Base-by-base conservation (phyloP, 2,329 filamentous ascomycete species). In the Dactylellina parvicollis region DNA sequence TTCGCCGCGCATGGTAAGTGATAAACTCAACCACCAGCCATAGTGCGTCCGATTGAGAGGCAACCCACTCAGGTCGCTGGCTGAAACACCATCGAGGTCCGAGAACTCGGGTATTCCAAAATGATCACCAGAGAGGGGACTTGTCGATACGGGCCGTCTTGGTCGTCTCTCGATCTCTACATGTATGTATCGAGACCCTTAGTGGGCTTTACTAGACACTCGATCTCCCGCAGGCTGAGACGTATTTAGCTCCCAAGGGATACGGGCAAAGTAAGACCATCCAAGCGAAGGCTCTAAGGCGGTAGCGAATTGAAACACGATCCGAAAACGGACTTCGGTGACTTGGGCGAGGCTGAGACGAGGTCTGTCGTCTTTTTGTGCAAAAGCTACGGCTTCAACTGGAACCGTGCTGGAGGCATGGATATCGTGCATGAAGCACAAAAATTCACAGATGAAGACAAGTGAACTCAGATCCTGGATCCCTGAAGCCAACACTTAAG, bases 401-500 rank as follows among this genome's bases (percentile, higher is more conserved):
- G 18, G 60, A 50, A 59, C 69, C 67, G 67, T 72, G 67, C 65
- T 70, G 65, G 49, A 55, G 38, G 26, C 50, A 64, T 62, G 42
- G 30, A 71, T 36, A 50, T 54, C 20, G 42, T 72, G 67, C 67
- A 72, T 59, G 44, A 64, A 44, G 59, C 52, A 65, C 46, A 28
- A 57, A 50, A 50, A 40, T 71, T 71, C 66, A 71, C 66, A 56
- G 26, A 18, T 24, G 36, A 34, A 30, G 20, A 42, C 62, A 36
- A 14, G 36, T 26, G 47, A 59, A 42, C 22, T 59, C 30, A 18
- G 32, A 67, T 50, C 40, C 44, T 28, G 4, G 44, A 22, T 34
- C 32, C 22, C 62, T 44, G 54, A 34, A 50, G 32, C 42, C 42
- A 26, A 46, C 38, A 55, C 52, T 52, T 34, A 52, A 18, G 38